Evolutionary conservation across 75 land plant genomes (phyloP), one percentile per base, ranked within the genome.

Genomic region (Pinus taeda): DNA sequence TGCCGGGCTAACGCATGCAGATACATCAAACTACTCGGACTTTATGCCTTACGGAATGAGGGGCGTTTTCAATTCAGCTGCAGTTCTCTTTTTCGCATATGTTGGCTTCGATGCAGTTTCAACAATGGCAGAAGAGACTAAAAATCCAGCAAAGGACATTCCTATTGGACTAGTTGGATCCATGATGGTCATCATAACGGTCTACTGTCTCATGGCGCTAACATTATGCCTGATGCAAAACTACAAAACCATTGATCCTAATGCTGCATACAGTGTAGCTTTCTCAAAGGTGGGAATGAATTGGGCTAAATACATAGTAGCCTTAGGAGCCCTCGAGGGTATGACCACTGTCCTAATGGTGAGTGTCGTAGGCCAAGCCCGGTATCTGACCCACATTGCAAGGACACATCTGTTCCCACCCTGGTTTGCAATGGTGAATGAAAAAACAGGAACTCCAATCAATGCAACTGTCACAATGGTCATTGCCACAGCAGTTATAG

Each of bases 231-330:
- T 89, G 3, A 87, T 89, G 89, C 81, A 79, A 36, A 33, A 71
- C 0, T 88, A 88, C 59, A 37, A 42, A 15, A 3, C 36, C 0
- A 79, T 92, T 57, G 86, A 92, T 60, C 26, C 29, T 1, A 74
- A 83, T 60, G 94, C 92, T 2, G 93, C 94, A n/a, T 92, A 87
- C 74, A 76, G 87, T 17, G 59, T 61, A 75, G 93, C 73, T 24
- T 92, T 92, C 36, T n/a, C 78, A 14, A 57, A 21, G 0, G 85
- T 78, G 1, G 92, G 94, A 0, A 78, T 90, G 93, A 67, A 72
- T 0, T 96, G 99, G 99, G 99, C 95, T 2, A 85, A 94, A 83
- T 96, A 94, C 80, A 74, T 96, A 7, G 99, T 96, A 17, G 91
- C 99, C 7, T 58, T 88, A 9, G 94, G 94, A 6, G 99, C 99